These are phyloP conservation scores for Acacia concinna DNA, from an alignment of 331 rosid species.

Conservation along the genomic window DNA sequence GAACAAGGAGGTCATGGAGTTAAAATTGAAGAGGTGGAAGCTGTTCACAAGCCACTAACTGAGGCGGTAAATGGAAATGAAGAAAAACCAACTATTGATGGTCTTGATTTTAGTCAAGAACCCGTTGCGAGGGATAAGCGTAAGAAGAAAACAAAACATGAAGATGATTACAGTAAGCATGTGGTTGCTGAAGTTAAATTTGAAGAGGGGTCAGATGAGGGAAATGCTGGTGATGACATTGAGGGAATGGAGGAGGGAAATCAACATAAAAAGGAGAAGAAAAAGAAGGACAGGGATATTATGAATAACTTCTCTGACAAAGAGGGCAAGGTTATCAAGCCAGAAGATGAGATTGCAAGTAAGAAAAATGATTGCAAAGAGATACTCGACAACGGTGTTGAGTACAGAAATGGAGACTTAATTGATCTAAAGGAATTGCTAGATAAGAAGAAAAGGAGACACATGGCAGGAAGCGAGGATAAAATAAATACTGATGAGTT, in stretches of 20 bases:
- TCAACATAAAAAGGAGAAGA: conserved; percentile 30
- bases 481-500: conserved; percentile 13
- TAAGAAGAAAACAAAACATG: conserved; percentile 22
- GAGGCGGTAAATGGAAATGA: neutral
- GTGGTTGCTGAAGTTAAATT: neutral
- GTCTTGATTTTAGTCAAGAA: conserved; percentile 8
- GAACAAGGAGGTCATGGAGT: neutral
- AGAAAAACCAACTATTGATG: conserved; percentile 2
- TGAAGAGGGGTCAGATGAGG: conserved; percentile 16
- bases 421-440: neutral
- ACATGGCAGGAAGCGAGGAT: neutral
- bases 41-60: neutral
- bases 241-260: conserved; percentile 18
- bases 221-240: neutral
- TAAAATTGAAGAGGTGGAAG: conserved; percentile 22
- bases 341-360: neutral
- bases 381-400: neutral
- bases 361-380: neutral
- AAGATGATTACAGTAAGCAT: neutral
- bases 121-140: conserved; percentile 26
- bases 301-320: neutral
- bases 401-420: conserved; percentile 17
- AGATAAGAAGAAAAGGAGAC: conserved; percentile 27
- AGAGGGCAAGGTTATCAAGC: neutral
- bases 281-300: neutral